These are phyloP conservation scores for Albatrellus sp. DNA, from an alignment of 1,284 basidiomycete genomes.

Conservation along the genomic window DNA sequence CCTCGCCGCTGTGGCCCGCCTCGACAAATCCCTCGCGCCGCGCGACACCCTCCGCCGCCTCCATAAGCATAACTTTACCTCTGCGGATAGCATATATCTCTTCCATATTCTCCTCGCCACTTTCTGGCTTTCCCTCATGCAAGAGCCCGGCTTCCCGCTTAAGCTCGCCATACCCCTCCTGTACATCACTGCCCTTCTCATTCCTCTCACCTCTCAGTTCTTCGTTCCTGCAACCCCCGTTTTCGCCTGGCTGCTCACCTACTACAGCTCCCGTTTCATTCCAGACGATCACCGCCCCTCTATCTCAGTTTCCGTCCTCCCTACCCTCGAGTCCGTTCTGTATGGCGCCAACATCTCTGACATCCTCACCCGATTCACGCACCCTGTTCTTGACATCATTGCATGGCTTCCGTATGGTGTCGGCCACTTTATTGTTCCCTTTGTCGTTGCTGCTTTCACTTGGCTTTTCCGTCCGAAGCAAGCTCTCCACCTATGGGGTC, in stretches of 20 bases:
- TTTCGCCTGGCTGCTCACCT: constrained; percentile 76
- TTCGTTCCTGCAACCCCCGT: constrained; percentile 84
- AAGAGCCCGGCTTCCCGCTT: constrained; percentile 52
- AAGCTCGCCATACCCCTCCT: constrained; percentile 76
- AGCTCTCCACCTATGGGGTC: constrained; percentile 77
- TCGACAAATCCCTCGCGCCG: constrained; percentile 72
- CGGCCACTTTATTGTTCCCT: constrained; percentile 78
- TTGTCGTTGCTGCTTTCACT: constrained; percentile 66
- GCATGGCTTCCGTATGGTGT: constrained; percentile 97
- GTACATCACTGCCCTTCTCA: constrained; percentile 56
- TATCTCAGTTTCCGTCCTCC: constrained; percentile 87
- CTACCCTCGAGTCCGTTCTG: constrained; percentile 87
- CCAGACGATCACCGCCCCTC: constrained; percentile 62
- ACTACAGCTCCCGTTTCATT: constrained; percentile 82
- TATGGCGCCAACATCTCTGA: constrained; percentile 97
- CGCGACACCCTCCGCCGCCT: constrained; percentile 55
- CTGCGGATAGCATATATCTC: constrained; percentile 49
- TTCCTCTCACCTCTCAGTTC: constrained; percentile 90
- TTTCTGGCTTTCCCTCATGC: constrained; percentile 76
- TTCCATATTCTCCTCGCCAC: constrained; percentile 54
- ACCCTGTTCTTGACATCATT: constrained; percentile 82
- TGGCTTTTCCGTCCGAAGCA: constrained; percentile 76
- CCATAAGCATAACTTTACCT: constrained; percentile 45
- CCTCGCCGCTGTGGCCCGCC: constrained; percentile 44
- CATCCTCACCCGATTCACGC: constrained; percentile 88